These are phyloP conservation scores for Cicer bijugum DNA, from an alignment of 306 rosid species.

Conservation along the genomic window DNA sequence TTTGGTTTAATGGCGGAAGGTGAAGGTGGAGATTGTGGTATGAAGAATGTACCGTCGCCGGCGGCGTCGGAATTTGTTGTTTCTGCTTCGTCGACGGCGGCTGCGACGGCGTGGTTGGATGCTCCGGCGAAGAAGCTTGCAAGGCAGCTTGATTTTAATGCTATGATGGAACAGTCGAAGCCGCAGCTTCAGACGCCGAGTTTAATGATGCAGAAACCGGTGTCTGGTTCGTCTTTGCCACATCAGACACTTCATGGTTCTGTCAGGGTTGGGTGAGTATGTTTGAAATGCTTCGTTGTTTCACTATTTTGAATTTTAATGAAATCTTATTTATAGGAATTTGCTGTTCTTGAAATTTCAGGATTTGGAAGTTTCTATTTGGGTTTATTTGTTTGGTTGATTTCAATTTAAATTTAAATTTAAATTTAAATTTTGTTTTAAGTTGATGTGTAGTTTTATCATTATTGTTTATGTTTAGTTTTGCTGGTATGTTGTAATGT, in stretches of 20 bases:
- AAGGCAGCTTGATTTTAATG: constrained; percentile 94
- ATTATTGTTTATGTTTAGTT: not conserved
- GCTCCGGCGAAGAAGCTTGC: constrained; percentile 86
- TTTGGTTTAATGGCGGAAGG: constrained; percentile 78
- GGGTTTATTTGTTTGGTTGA: not conserved
- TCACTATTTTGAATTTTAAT: constrained; percentile 1
- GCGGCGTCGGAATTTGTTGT: constrained; percentile 44
- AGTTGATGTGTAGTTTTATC: constrained; percentile 1
- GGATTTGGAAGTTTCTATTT: not conserved
- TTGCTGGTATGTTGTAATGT: constrained; percentile 10
- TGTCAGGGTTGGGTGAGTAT: constrained; percentile 74
- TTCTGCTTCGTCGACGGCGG: constrained; percentile 41
- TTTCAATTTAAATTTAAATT: not conserved
- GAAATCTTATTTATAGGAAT: not conserved
- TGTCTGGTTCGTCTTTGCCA: constrained; percentile 48
- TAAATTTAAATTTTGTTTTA: not conserved
- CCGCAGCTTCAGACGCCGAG: constrained; percentile 43
- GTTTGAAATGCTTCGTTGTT: constrained; percentile 19
- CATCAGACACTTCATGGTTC: constrained; percentile 57
- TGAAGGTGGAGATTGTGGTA: constrained; percentile 65
- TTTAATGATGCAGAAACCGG: constrained; percentile 47
- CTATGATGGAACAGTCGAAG: constrained; percentile 54
- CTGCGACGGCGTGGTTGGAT: constrained; percentile 51
- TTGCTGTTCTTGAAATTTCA: not conserved
- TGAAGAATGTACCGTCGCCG: constrained; percentile 52